Evolutionary conservation across 2,329 filamentous ascomycete species (phyloP).

Genomic region (Hypoxylon sp.): DNA sequence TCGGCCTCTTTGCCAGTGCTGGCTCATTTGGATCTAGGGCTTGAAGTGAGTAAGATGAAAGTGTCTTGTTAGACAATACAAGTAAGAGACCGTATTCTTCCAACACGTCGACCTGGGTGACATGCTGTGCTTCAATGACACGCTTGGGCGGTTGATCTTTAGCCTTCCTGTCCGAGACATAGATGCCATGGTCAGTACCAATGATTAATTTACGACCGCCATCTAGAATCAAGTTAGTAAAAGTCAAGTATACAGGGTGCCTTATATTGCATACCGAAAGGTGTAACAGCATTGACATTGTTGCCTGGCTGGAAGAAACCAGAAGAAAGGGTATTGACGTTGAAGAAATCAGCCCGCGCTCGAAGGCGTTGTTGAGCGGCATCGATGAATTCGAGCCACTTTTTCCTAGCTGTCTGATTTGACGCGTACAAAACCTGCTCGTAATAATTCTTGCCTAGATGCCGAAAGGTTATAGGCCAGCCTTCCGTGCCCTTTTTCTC

Average conservation of each 20-base stretch:
- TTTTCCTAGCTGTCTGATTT: slow-evolving; percentile 88
- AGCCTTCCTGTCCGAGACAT: slow-evolving; percentile 89
- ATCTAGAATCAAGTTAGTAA: slow-evolving; percentile 68
- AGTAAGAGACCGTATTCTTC: slow-evolving; percentile 95
- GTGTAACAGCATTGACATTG: slow-evolving; percentile 93
- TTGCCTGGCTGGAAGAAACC: slow-evolving; percentile 77
- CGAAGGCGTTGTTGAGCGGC: slow-evolving; percentile 88
- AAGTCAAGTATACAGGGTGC: not conserved
- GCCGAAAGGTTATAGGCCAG: slow-evolving; percentile 95
- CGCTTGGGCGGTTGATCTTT: slow-evolving; percentile 86
- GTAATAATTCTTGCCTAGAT: slow-evolving; percentile 95
- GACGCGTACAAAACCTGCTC: slow-evolving; percentile 90
- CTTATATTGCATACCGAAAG: slow-evolving; percentile 77
- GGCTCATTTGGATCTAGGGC: slow-evolving; percentile 89
- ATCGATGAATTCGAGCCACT: slow-evolving; percentile 98
- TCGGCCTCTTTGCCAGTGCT: slow-evolving; percentile 84
- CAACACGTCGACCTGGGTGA: slow-evolving; percentile 95
- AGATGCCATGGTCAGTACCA: slow-evolving; percentile 95
- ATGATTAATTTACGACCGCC: slow-evolving; percentile 95
- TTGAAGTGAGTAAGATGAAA: slow-evolving; percentile 89
- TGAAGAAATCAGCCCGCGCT: slow-evolving; percentile 93
- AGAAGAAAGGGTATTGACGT: slow-evolving; percentile 73
- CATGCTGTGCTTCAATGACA: slow-evolving; percentile 86
- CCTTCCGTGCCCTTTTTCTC: slow-evolving; percentile 78
- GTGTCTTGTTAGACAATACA: slow-evolving; percentile 92